Base-by-base conservation (phyloP, 2,329 filamentous ascomycete genomes). In the Emmonsia crescens region DNA sequence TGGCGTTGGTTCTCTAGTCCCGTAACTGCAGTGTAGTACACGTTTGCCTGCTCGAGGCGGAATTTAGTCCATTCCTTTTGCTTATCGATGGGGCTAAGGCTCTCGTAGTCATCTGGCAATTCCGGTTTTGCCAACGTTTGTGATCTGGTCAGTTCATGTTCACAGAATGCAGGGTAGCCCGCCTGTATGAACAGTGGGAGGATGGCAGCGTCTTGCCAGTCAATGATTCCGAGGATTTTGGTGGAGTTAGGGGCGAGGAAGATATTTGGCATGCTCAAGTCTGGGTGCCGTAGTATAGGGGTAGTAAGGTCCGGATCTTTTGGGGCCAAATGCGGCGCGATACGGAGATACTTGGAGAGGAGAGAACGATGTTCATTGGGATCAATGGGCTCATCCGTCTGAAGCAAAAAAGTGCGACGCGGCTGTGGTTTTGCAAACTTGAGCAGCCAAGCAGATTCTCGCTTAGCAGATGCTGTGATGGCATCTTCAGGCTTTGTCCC, bases 211-310 rank as follows among this genome's bases (percentile, higher is more conserved):
- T 72, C 68, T 51, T 72, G 67, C 69, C 64, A 71, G 60, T 72
- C 65, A 49, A 70, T 71, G 8, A 72, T 68, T 55, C 68, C 66
- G 27, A 61, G 56, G 52, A 71, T 69, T 61, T 68, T 65, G 6
- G 63, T 66, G 36, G 68, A 70, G 1, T 64, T 57, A 48, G 68
- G 70, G 10, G 55, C 65, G 0, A 72, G 59, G 14, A 70, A 56
- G 42, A 71, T 71, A 27, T 72, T 71, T 2, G 59, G 58, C 3
- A 70, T 59, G 57, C 68, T 72, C 9, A 73, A 57, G 61, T 71
- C 67, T 2, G 67, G 68, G 54, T 72, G 66, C 66, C 69, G 64
- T 9, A 72, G 64, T 27, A 64, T 70, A 16, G 66, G 67, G 52
- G 36, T 24, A 42, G 62, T 65, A 57, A 58, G 63, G 59, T 58